A percentile compares a stretch with the other conserved stretches of the same genome.
Evolutionary conservation across 257 asterid species (phyloP).

Genomic region (Handroanthus guayacan): DNA sequence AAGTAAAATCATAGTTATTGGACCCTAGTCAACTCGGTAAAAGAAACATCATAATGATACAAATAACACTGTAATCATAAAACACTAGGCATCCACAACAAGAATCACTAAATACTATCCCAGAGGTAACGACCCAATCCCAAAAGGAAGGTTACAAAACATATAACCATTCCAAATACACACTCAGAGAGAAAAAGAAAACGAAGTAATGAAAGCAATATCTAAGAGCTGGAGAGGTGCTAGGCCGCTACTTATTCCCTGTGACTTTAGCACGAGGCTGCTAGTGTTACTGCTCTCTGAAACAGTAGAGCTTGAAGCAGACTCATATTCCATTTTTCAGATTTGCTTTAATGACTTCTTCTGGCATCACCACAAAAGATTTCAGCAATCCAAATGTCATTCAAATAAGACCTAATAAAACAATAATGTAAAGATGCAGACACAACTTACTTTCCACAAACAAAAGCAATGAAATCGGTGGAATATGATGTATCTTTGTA

Average conservation of each 20-base stretch:
- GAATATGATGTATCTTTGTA: too few relatives aligned
- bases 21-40: neutral
- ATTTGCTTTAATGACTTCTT: too few relatives aligned
- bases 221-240: conserved; percentile 82
- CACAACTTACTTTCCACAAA: too few relatives aligned
- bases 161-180: conserved; percentile 21
- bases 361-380: too few relatives aligned
- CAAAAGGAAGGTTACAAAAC: neutral
- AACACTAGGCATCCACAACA: too few relatives aligned
- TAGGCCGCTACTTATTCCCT: conserved; percentile 72
- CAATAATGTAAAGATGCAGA: too few relatives aligned
- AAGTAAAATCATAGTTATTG: too few relatives aligned
- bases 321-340: conserved; percentile 63
- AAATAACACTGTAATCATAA: neutral
- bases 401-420: too few relatives aligned
- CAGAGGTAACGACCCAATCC: neutral
- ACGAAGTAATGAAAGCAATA: conserved; percentile 39
- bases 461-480: too few relatives aligned
- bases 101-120: neutral
- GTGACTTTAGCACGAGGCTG: conserved; percentile 64
- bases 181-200: neutral
- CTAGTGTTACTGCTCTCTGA: conserved; percentile 91
- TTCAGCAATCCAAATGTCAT: too few relatives aligned
- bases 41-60: conserved; percentile 17
- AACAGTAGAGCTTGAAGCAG: conserved; percentile 85